These are phyloP conservation scores for Neofusicoccum laricinum DNA, from an alignment of 2,329 filamentous ascomycete genomes.

Conservation along the genomic window DNA sequence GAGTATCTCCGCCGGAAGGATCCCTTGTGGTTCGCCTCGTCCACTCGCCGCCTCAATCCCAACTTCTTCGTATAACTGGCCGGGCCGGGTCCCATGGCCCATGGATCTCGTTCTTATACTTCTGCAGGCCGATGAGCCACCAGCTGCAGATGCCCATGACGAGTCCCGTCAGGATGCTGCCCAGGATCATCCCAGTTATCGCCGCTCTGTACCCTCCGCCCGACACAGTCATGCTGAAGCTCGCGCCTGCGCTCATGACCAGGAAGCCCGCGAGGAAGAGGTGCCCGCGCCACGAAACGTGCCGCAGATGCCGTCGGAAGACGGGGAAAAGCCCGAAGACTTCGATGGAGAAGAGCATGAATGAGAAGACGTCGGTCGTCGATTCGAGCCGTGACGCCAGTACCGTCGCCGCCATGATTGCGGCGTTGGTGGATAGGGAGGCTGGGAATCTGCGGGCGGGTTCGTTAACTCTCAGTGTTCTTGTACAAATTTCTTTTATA, in stretches of 20 bases:
- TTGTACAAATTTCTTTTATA: constrained; percentile 17
- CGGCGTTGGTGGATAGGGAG: constrained; percentile 87
- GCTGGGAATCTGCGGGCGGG: constrained; percentile 59
- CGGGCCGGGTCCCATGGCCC: constrained; percentile 96
- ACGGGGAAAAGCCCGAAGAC: constrained; percentile 98
- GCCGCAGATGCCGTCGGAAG: constrained; percentile 82
- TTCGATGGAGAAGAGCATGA: constrained; percentile 95
- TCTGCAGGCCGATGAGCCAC: constrained; percentile 96
- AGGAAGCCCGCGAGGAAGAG: constrained; percentile 71
- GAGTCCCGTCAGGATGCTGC: constrained; percentile 69
- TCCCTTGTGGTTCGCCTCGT: background rate
- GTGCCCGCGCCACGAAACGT: constrained; percentile 79
- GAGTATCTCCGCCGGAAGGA: constrained; percentile 28
- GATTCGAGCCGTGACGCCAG: constrained; percentile 84
- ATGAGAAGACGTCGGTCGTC: constrained; percentile 89
- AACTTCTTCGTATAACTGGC: constrained; percentile 74
- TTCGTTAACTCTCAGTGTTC: background rate
- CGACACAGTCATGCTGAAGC: constrained; percentile 63
- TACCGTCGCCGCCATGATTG: constrained; percentile 93
- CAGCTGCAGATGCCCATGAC: constrained; percentile 92
- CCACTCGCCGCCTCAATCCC: constrained; percentile 37
- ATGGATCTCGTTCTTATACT: constrained; percentile 98
- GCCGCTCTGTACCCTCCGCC: constrained; percentile 55
- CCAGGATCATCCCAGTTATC: constrained; percentile 71
- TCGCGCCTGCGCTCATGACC: constrained; percentile 75